A percentile compares a stretch with the other conserved stretches of the same genome.
Evolutionary conservation across 148 eudicot genomes (phyloP).

Genomic region (Fagopyrum homotropicum): DNA sequence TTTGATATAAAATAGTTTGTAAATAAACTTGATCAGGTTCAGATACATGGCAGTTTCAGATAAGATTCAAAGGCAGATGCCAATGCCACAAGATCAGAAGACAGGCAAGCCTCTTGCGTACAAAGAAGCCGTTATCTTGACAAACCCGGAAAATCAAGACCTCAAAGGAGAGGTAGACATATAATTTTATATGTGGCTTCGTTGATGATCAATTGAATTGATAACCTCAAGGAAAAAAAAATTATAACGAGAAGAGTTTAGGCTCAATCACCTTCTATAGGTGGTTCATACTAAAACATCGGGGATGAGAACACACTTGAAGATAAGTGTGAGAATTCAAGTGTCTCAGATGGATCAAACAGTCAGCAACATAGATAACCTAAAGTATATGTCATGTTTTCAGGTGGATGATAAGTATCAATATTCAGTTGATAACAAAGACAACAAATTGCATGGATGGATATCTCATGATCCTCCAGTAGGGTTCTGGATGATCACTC

Average conservation of each 20-base stretch:
- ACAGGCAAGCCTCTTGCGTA: not conserved
- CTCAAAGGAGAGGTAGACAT: slow-evolving; percentile 2
- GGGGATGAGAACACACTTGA: no score
- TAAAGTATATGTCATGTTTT: not conserved
- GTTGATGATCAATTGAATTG: not conserved
- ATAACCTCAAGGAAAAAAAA: no score
- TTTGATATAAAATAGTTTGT: not conserved
- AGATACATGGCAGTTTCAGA: slow-evolving; percentile 7
- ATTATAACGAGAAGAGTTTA: no score
- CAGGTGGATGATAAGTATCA: slow-evolving; percentile 12
- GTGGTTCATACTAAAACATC: no score
- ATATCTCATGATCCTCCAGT: not conserved
- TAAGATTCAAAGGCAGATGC: slow-evolving; percentile 10
- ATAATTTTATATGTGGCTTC: not conserved
- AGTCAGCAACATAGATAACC: no score
- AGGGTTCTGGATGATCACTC: slow-evolving; percentile 31
- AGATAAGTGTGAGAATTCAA: not conserved
- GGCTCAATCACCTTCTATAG: no score
- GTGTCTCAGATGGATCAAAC: no score
- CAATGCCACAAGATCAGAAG: not conserved
- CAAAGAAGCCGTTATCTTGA: slow-evolving; percentile 9
- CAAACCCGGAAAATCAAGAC: not conserved
- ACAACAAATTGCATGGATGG: slow-evolving; percentile 11
- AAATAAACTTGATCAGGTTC: not conserved
- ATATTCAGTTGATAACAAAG: slow-evolving; percentile 6